Percentiles rank a stretch among this genome's conserved stretches.
These are phyloP conservation scores for Talaromyces albobiverticillius DNA, from an alignment of 2,329 filamentous ascomycete species.

Conservation along the genomic window DNA sequence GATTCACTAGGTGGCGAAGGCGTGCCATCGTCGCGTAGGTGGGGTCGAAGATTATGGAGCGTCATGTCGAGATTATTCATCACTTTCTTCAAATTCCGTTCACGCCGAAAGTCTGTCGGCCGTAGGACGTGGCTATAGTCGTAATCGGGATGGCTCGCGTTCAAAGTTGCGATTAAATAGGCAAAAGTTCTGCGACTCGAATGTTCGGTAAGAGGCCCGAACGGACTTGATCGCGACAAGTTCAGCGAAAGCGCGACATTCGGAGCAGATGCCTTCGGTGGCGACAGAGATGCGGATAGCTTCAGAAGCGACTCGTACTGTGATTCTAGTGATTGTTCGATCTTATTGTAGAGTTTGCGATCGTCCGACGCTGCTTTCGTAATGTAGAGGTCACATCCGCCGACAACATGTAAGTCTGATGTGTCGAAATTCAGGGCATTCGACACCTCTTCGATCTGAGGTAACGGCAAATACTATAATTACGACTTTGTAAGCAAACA, in stretches of 20 bases:
- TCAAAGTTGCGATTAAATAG: conserved; percentile 93
- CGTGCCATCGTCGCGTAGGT: conserved; percentile 40
- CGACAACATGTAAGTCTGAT: conserved; percentile 84
- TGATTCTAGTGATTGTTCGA: conserved; percentile 85
- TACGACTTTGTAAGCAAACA: not conserved
- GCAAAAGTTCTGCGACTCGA: conserved; percentile 90
- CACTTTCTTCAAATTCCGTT: conserved; percentile 73
- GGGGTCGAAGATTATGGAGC: conserved; percentile 78
- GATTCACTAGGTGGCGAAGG: conserved; percentile 38
- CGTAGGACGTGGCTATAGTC: conserved; percentile 93
- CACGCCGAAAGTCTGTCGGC: conserved; percentile 83
- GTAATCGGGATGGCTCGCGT: conserved; percentile 93
- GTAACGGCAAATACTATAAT: conserved; percentile 82
- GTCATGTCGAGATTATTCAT: conserved; percentile 87
- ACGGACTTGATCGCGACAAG: conserved; percentile 83
- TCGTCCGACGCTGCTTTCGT: conserved; percentile 93
- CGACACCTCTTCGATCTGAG: conserved; percentile 87
- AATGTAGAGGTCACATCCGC: conserved; percentile 94
- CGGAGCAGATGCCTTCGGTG: conserved; percentile 63
- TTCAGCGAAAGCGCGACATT: conserved; percentile 64
- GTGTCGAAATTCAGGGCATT: conserved; percentile 95
- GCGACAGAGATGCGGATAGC: conserved; percentile 81
- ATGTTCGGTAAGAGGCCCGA: conserved; percentile 83
- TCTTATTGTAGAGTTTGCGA: conserved; percentile 95
- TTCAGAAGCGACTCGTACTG: conserved; percentile 87